Conservation (phyloP, 2,329 filamentous ascomycete genomes). For the Microsporum ferrugineum region DNA sequence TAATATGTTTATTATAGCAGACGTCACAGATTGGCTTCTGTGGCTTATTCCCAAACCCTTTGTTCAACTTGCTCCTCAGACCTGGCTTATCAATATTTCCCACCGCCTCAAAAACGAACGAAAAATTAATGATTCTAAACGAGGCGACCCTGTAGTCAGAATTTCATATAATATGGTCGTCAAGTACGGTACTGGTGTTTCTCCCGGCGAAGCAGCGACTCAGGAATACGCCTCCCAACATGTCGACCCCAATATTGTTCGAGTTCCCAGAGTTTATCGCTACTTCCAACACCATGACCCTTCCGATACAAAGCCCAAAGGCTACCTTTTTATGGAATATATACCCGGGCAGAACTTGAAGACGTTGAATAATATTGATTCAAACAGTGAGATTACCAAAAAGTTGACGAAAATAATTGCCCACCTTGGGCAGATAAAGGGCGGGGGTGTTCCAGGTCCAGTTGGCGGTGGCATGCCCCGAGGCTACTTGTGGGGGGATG, state of each 20-base stretch:
- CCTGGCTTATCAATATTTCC: conserved; percentile 5
- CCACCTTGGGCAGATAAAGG: conserved; percentile 12
- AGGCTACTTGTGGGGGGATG: conserved; percentile 18
- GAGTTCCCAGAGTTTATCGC: conserved; percentile 16
- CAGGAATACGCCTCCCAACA: conserved; percentile 16
- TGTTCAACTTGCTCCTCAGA: conserved; percentile 3
- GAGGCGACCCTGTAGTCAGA: conserved; percentile 10
- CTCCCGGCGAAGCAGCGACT: conserved; percentile 10
- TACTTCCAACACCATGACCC: conserved; percentile 13
- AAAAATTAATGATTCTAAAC: background rate
- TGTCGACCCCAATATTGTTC: conserved; percentile 14
- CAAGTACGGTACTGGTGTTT: conserved; percentile 16
- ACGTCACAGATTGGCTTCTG: background rate
- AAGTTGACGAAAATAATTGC: conserved; percentile 14
- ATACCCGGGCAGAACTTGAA: conserved; percentile 14
- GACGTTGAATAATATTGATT: conserved; percentile 10
- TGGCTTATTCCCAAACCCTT: background rate
- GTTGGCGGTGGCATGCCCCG: conserved; percentile 12
- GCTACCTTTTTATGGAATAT: conserved; percentile 22
- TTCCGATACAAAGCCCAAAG: conserved; percentile 6
- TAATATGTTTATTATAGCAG: background rate
- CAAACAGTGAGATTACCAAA: conserved; percentile 9
- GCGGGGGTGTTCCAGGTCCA: conserved; percentile 13
- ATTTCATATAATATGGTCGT: conserved; percentile 14
- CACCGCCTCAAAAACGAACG: background rate